Evolutionary conservation across 108 stramenopile species (phyloP).

Genomic region (Schizochytrium sp.): DNA sequence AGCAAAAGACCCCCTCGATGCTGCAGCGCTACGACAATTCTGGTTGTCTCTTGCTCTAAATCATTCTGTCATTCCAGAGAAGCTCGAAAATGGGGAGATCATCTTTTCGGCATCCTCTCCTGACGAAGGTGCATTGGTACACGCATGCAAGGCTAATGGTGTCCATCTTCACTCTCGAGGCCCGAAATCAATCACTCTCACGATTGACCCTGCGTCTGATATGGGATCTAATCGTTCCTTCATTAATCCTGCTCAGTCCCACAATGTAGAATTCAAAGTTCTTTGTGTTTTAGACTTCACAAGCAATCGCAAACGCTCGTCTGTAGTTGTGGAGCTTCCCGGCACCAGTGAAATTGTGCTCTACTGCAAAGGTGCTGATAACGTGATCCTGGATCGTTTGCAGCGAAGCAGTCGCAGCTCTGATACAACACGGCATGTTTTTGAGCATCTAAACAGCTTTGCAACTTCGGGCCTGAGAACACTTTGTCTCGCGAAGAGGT

Average conservation of each 20-base stretch:
- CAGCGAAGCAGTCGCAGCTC: constrained; percentile 15
- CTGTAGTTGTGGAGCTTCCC: constrained; percentile 66
- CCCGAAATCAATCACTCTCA: background rate
- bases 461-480: constrained; percentile 93
- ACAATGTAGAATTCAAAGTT: background rate
- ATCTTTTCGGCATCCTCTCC: constrained; percentile 72
- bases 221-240: background rate
- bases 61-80: constrained; percentile 69
- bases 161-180: background rate
- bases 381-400: constrained; percentile 64
- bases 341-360: constrained; percentile 62
- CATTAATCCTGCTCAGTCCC: background rate
- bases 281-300: constrained; percentile 50
- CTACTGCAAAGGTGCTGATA: constrained; percentile 77
- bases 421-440: background rate
- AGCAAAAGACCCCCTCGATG: constrained; percentile 13
- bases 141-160: constrained; percentile 23
- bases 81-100: constrained; percentile 55
- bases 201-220: background rate
- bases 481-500: constrained; percentile 87
- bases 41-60: constrained; percentile 80
- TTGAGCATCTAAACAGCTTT: constrained; percentile 72
- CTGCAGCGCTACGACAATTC: constrained; percentile 57
- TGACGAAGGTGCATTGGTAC: constrained; percentile 62
- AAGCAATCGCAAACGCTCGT: constrained; percentile 74